These are phyloP conservation scores for Acanthamoeba rhysodes DNA, from an alignment of 208 protist species.

Conservation along the genomic window DNA sequence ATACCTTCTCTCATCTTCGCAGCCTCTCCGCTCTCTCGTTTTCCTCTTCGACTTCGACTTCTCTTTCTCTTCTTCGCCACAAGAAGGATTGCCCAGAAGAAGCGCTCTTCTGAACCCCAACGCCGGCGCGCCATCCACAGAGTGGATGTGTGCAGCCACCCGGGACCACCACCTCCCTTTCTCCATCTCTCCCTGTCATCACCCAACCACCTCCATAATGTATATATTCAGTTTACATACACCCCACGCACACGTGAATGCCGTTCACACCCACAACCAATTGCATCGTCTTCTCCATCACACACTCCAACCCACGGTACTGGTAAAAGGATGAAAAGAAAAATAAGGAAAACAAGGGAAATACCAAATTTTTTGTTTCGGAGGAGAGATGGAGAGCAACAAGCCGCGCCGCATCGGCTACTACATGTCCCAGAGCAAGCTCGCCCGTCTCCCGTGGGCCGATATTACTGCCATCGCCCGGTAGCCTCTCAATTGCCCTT, in stretches of 20 bases:
- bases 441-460: conserved; percentile 25
- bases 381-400: conserved; percentile 24
- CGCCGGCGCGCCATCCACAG: not conserved
- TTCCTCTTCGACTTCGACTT: not conserved
- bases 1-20: not conserved
- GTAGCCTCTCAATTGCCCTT: not conserved
- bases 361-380: no score
- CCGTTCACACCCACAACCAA: no score
- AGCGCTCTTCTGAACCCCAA: conserved; percentile 61
- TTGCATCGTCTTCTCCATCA: no score
- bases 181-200: not conserved
- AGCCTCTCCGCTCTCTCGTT: not conserved
- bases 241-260: no score
- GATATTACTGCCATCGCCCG: conserved; percentile 10
- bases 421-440: conserved; percentile 63
- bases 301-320: no score
- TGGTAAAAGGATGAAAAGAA: not conserved
- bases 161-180: not conserved
- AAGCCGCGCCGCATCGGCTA: conserved; percentile 2
- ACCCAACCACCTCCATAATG: no score
- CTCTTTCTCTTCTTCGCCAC: not conserved
- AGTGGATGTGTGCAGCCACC: not conserved
- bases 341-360: not conserved
- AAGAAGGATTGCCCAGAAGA: conserved; percentile 65
- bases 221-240: no score